phyloP scores from a whole-genome alignment of 495 filamentous ascomycete genomes.

The Haplographium delicatum region DNA sequence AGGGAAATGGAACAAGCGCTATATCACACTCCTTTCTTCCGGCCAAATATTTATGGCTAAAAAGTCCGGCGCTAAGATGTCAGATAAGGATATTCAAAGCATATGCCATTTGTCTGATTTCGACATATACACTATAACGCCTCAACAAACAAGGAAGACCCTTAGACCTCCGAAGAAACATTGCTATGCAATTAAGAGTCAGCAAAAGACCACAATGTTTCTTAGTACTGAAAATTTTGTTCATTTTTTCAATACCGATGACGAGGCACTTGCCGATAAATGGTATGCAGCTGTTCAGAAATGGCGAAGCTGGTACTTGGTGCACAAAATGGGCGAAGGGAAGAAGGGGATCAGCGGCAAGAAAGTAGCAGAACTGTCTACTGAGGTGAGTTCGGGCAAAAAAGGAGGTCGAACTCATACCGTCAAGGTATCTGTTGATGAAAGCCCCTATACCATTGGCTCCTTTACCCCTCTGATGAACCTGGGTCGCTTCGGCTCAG shows the following conservation, averaged over 20 bases:
- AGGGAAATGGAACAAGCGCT: constrained; percentile 83
- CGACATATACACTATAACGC: constrained; percentile 76
- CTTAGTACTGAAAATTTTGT: constrained; percentile 76
- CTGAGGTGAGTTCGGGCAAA: constrained; percentile 9
- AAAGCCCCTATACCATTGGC: constrained; percentile 46
- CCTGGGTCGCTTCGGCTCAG: constrained; percentile 38
- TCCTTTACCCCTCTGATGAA: constrained; percentile 53
- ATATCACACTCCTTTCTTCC: constrained; percentile 63
- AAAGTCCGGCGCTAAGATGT: constrained; percentile 45
- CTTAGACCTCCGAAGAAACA: constrained; percentile 71
- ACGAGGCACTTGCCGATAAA: constrained; percentile 53
- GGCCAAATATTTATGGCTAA: constrained; percentile 76
- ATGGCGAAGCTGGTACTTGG: constrained; percentile 89
- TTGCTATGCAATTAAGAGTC: constrained; percentile 88
- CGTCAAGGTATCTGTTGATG: constrained; percentile 26
- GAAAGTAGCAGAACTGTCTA: constrained; percentile 4
- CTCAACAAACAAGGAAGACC: constrained; percentile 53
- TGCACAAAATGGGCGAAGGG: constrained; percentile 55
- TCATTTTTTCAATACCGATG: constrained; percentile 83
- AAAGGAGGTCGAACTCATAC: constrained; percentile 9
- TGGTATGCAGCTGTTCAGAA: constrained; percentile 67
- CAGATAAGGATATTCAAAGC: constrained; percentile 57
- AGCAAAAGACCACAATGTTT: constrained; percentile 86
- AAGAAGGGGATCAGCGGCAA: constrained; percentile 31
- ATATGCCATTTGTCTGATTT: constrained; percentile 91